Base-by-base conservation (phyloP, 345 rosid species). In the Populus nigra region DNA sequence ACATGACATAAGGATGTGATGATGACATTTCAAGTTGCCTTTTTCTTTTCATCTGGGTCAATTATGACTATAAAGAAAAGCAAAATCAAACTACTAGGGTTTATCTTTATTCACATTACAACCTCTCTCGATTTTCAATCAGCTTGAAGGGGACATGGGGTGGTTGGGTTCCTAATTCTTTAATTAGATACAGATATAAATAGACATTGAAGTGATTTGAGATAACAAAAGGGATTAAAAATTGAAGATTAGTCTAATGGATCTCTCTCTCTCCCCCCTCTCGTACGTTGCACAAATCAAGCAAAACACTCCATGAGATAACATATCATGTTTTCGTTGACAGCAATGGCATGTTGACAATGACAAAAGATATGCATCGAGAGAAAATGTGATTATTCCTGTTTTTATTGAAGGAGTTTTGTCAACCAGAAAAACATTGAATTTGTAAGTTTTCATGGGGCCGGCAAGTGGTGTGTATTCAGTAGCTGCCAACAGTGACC, bases 1-100 rank as follows among this genome's bases (percentile, higher is more conserved):
- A 73, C 80, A 41, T 76, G 80, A 83, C 76, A 73, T 49, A 45
- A 49, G 55, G 39, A 59, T 72, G 69, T 53, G 73, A 68, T 43
- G 50, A 66, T 50, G 45, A 55, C 45, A 33, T 59, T 72, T 38
- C 20, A 7, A 2, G 27, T 61, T 59, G 8, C 18, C n/a, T 49
- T 27, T 45, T 15, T 35, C 45, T 33, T 75, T 25, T 38, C 38
- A 6, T 22, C 69, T 73, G 39, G 50, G 72, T 79, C 79, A 79
- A 72, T 73, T 27, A 72, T 67, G 85, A 67, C 43, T 66, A 66
- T 38, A 68, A 1, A 49, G 31, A 55, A 59, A 78, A 23, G 15
- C 47, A 75, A 77, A 33, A 74, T 10, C 13, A 27, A 27, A 2
- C 15, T 1, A 27, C 13, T 16, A 27, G 35, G 35, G 55, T 49